Evolutionary conservation across 73 alveolate genomes (phyloP).

Genomic region (Tetrahymena elliotti): DNA sequence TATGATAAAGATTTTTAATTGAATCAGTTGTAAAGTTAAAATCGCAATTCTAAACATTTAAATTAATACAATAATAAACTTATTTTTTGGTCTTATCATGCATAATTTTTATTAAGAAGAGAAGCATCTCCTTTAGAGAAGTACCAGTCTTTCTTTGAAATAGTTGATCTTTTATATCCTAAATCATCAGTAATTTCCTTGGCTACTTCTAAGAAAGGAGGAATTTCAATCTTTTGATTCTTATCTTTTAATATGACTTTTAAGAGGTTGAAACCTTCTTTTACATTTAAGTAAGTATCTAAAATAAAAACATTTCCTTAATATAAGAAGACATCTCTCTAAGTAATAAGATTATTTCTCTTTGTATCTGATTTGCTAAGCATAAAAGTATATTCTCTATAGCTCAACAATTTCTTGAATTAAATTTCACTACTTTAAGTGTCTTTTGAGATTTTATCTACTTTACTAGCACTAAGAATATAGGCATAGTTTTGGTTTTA

Average conservation of each 20-base stretch:
- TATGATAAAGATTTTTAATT: too few relatives aligned
- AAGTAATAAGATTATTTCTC: conserved; percentile 41
- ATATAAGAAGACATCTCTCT: conserved; percentile 55
- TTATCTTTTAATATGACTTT: conserved; percentile 53
- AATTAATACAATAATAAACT: not conserved
- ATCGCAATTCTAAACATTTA: too few relatives aligned
- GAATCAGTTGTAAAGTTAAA: not conserved
- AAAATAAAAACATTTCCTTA: conserved; percentile 51
- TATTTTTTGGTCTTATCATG: not conserved
- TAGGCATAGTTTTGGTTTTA: conserved; percentile 55
- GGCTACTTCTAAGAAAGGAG: conserved; percentile 54
- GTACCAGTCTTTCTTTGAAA: conserved; percentile 50
- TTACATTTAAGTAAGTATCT: conserved; percentile 50
- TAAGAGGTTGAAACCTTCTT: conserved; percentile 36
- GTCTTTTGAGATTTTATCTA: conserved; percentile 48
- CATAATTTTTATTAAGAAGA: not conserved
- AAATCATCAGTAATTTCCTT: conserved; percentile 57
- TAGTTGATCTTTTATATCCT: conserved; percentile 40
- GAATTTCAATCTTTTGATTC: conserved; percentile 42
- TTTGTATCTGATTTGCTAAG: conserved; percentile 48
- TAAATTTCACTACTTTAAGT: conserved; percentile 44
- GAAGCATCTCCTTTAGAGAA: not conserved
- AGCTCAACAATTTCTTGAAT: not conserved
- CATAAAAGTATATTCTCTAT: conserved; percentile 55
- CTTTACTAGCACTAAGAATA: conserved; percentile 40